These are phyloP conservation scores for Ramaria rubella DNA, from an alignment of 768 basidiomycete genomes.

Conservation along the genomic window DNA sequence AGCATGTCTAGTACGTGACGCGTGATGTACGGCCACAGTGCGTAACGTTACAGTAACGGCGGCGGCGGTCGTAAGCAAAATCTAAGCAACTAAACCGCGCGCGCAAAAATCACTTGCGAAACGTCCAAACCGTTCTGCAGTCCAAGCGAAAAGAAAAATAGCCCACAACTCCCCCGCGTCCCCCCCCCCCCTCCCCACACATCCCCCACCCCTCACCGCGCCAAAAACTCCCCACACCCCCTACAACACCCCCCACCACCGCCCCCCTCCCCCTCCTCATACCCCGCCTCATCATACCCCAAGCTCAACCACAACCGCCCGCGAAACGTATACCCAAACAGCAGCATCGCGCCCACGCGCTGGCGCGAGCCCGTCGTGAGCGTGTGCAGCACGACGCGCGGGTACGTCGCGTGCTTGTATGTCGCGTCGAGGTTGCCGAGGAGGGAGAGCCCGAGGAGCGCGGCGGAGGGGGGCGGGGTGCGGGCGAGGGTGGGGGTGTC, in stretches of 20 bases:
- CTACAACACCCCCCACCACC: constrained; percentile 56
- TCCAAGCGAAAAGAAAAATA: no score
- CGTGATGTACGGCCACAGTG: no score
- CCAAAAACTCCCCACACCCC: constrained; percentile 41
- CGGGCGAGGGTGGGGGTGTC: constrained; percentile 17
- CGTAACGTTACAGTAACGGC: no score
- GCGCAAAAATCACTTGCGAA: not conserved
- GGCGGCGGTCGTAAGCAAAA: no score
- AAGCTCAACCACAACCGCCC: constrained; percentile 74
- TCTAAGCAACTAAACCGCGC: no score
- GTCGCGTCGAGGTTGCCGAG: constrained; percentile 81
- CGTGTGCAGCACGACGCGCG: constrained; percentile 49
- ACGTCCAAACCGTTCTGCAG: not conserved
- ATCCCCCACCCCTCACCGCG: not conserved
- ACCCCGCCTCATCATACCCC: constrained; percentile 75
- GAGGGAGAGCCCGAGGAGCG: constrained; percentile 72
- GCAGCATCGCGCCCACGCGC: constrained; percentile 64
- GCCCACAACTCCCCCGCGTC: not conserved
- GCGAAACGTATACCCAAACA: constrained; percentile 76
- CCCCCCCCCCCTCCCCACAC: not conserved
- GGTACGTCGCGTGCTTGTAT: constrained; percentile 62
- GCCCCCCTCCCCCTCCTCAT: constrained; percentile 50
- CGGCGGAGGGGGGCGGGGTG: constrained; percentile 46
- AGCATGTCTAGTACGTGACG: no score
- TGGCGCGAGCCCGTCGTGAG: constrained; percentile 84